phyloP scores from a whole-genome alignment of 495 filamentous ascomycete genomes.

The Aspergillus biplanus region DNA sequence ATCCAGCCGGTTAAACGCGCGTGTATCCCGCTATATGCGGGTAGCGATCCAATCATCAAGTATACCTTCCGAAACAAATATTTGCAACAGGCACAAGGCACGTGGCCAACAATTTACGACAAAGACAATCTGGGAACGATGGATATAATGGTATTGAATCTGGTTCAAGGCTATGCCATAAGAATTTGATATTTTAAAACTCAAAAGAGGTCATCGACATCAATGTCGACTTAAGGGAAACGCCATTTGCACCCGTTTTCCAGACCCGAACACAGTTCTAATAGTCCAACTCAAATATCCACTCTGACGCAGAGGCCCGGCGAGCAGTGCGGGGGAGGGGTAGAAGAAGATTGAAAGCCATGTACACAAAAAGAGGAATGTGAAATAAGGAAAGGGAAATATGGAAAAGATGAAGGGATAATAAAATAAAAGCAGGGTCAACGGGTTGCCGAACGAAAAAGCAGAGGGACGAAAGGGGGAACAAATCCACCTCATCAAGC shows the following conservation, averaged over 20 bases:
- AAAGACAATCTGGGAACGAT: neutral
- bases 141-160: constrained; percentile 10
- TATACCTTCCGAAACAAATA: neutral
- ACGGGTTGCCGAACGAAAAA: constrained; percentile 31
- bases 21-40: constrained; percentile 8
- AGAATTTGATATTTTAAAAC: constrained; percentile 33
- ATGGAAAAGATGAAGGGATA: constrained; percentile 25
- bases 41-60: constrained; percentile 9
- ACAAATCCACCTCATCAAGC: constrained; percentile 35
- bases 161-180: constrained; percentile 28
- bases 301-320: constrained; percentile 33
- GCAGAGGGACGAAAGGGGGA: constrained; percentile 21
- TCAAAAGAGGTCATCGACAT: constrained; percentile 45
- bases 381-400: constrained; percentile 30
- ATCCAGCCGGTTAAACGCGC: constrained; percentile 33
- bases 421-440: constrained; percentile 14
- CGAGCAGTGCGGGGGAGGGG: constrained; percentile 29
- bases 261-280: constrained; percentile 54
- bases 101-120: neutral
- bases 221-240: constrained; percentile 44
- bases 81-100: neutral
- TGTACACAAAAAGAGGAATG: constrained; percentile 46
- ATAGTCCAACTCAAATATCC: constrained; percentile 48
- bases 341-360: constrained; percentile 50
- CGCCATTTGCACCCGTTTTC: constrained; percentile 56